Percentiles rank a stretch among this genome's conserved stretches.
Conservation (phyloP, 805 yeast genomes). For the Candida yuanshanica region DNA sequence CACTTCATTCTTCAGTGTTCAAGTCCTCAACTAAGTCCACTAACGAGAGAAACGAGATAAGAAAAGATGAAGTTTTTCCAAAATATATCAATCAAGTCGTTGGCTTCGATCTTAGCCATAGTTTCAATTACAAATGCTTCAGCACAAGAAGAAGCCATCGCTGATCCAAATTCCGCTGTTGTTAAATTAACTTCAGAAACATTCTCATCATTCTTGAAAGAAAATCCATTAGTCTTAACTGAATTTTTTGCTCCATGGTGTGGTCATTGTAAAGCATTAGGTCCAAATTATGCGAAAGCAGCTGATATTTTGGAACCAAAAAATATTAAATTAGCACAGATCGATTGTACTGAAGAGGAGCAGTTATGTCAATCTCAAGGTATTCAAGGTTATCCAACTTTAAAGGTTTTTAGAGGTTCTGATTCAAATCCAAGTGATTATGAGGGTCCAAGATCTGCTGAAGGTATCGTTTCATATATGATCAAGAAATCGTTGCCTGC, state of each 20-base stretch:
- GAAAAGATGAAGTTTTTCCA: slow-evolving; percentile 33
- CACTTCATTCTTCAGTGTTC: too few relatives aligned
- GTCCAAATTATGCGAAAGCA: slow-evolving; percentile 74
- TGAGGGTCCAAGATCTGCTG: slow-evolving; percentile 80
- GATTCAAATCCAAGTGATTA: slow-evolving; percentile 52
- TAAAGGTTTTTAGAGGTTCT: slow-evolving; percentile 61
- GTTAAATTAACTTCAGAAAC: slow-evolving; percentile 65
- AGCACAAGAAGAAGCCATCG: slow-evolving; percentile 55
- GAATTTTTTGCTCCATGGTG: slow-evolving; percentile 98
- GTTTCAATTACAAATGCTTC: slow-evolving; percentile 28
- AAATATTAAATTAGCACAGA: slow-evolving; percentile 69
- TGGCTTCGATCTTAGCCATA: slow-evolving; percentile 37
- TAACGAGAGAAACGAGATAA: too few relatives aligned
- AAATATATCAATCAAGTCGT: slow-evolving; percentile 28
- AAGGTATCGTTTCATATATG: slow-evolving; percentile 74
- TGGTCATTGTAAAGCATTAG: slow-evolving; percentile 88
- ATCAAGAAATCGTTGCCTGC: slow-evolving; percentile 77
- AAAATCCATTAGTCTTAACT: slow-evolving; percentile 74
- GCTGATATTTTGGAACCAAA: slow-evolving; percentile 57
- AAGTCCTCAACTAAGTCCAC: too few relatives aligned
- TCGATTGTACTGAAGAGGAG: slow-evolving; percentile 78
- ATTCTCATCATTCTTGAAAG: slow-evolving; percentile 59
- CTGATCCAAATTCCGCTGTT: slow-evolving; percentile 82
- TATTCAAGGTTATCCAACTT: slow-evolving; percentile 78
- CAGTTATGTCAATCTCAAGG: slow-evolving; percentile 64